phyloP scores from a whole-genome alignment of 169 alveolate species.

The Cryptosporidium andersoni region DNA sequence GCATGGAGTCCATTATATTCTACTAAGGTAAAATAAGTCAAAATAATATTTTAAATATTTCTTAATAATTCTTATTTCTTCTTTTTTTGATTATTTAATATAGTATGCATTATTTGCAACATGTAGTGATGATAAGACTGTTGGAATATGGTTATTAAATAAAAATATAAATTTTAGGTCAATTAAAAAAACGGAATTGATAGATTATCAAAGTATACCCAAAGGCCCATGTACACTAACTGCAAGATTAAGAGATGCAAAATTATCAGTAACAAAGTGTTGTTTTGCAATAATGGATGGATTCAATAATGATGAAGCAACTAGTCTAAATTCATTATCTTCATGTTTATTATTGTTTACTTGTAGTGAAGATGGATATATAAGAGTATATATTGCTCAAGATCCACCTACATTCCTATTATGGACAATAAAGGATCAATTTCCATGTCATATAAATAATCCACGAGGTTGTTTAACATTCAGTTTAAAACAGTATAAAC shows the following conservation, averaged over 20 bases:
- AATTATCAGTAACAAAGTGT: constrained; percentile 6
- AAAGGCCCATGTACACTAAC: constrained; percentile 27
- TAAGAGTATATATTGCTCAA: constrained; percentile 41
- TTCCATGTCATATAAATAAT: constrained; percentile 12
- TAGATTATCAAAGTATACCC: background rate
- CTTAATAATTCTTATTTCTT: background rate
- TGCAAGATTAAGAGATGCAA: constrained; percentile 64
- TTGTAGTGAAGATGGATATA: constrained; percentile 21
- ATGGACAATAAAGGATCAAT: constrained; percentile 56
- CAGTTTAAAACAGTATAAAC: too few relatives aligned
- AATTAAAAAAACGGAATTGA: background rate
- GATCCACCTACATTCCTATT: constrained; percentile 53
- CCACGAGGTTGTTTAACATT: constrained; percentile 20
- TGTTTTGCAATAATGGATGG: constrained; percentile 29
- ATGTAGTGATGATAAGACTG: constrained; percentile 55
- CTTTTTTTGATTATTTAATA: background rate
- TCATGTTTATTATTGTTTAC: background rate
- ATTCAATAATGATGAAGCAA: background rate
- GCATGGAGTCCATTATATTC: constrained; percentile 34
- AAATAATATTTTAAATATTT: background rate
- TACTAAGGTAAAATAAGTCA: constrained; percentile 42
- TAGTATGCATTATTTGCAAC: constrained; percentile 64
- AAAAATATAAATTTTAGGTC: constrained; percentile 7
- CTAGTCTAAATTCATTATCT: background rate
- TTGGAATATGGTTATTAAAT: constrained; percentile 68